Base-by-base conservation (phyloP, 2,329 filamentous ascomycete species). In the Didymella exigua region DNA sequence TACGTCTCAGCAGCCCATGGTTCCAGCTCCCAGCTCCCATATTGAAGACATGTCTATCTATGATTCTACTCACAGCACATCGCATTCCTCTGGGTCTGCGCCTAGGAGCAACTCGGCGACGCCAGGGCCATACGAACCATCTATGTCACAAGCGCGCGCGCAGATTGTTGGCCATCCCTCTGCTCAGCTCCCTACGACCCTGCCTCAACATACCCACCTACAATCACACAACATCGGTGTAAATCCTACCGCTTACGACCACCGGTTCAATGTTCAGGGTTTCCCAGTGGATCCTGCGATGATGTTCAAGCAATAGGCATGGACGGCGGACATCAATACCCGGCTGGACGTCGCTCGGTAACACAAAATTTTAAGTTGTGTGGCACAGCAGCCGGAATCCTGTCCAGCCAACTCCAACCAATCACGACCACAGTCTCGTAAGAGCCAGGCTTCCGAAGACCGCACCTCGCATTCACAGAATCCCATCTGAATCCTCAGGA, bases 11-110 rank as follows among this genome's bases (percentile, higher is more conserved):
- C 68, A 71, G 48, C 60, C 70, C 36, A 65, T 72, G 46, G 61
- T 72, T 13, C 54, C 69, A 27, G 63, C 66, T 14, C 62, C 72
- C 10, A 64, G 66, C 36, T 69, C 68, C 37, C 70, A 71, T 49
- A 68, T 72, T 4, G 71, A 72, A 37, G 71, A 73, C 44, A 63
- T 74, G 42, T 71, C 70, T 34, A 56, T 74, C 5, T 74, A 75
- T 53, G 69, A 72, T 42, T 59, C 71, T 6, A 63, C 70, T 24
- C 71, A 73, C 40, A 72, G 61, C 43, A 59, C 61, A 34, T 56
- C 69, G 26, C 70, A 74, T 53, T 72, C 70, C 18, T 68, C 71
- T 6, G 68, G 64, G 24, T 72, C 70, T 26, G 68, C 62, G 24
- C 66, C 68, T 9, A 54, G 66, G 18, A 74, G 71, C 52, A 69